These are phyloP conservation scores for Tolypocladium pustulatum DNA, from an alignment of 2,329 filamentous ascomycete species.

Conservation along the genomic window DNA sequence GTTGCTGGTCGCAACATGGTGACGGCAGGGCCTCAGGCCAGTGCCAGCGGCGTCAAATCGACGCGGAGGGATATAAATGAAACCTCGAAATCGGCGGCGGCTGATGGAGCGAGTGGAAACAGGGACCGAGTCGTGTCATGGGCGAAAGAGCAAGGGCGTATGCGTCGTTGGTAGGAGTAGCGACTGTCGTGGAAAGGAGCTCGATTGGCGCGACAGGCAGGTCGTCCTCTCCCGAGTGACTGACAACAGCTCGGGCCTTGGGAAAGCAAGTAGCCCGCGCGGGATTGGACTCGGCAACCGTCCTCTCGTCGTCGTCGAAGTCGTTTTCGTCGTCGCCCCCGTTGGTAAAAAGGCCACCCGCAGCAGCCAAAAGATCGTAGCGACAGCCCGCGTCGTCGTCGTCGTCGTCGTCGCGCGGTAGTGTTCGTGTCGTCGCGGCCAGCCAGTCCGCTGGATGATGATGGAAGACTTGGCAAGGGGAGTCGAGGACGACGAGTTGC, in stretches of 20 bases:
- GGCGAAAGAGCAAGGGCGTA: not conserved
- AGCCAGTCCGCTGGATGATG: not conserved
- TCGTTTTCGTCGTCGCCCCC: not conserved
- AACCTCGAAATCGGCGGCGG: not conserved
- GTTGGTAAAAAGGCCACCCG: not conserved
- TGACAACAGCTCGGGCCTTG: not conserved
- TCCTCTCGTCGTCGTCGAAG: not conserved
- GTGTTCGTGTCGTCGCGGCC: not conserved
- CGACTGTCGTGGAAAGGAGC: not conserved
- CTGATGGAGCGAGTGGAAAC: not conserved
- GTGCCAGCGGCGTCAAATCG: not conserved
- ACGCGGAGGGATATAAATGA: not conserved
- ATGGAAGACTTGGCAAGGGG: not conserved
- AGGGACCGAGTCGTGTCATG: not conserved
- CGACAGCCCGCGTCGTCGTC: not conserved
- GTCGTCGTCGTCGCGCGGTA: not conserved
- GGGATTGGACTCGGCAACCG: not conserved
- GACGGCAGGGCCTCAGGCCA: conserved; percentile 13
- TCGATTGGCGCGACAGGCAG: not conserved
- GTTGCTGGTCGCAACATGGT: conserved; percentile 87
- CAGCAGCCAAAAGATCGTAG: not conserved
- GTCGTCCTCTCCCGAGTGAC: not conserved
- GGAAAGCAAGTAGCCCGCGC: not conserved
- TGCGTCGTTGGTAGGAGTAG: not conserved
- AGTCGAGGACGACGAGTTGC: not conserved